Evolutionary conservation across 2,329 filamentous ascomycete species (phyloP).

Genomic region (Diaporthe destruens): DNA sequence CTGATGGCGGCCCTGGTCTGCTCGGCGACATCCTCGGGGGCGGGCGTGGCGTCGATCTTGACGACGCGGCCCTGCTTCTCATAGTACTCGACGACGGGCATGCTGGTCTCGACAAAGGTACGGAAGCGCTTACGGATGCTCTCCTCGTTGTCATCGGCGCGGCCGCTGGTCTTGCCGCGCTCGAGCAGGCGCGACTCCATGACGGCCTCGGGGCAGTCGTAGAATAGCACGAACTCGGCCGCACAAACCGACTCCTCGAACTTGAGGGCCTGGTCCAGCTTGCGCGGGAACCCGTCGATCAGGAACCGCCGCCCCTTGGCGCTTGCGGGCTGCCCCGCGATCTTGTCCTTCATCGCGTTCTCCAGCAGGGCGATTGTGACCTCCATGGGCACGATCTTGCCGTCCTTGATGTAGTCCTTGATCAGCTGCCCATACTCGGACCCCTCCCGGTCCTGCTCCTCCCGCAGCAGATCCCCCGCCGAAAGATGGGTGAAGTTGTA

Average conservation of each 20-base stretch:
- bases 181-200: conserved; percentile 89
- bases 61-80: conserved; percentile 82
- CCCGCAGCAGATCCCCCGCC: conserved; percentile 92
- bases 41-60: conserved; percentile 79
- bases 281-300: conserved; percentile 88
- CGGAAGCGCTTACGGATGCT: conserved; percentile 97
- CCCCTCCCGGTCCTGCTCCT: conserved; percentile 89
- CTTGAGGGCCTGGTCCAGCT: conserved; percentile 95
- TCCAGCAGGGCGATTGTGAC: conserved; percentile 94
- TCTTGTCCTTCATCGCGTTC: conserved; percentile 85
- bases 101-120: conserved; percentile 94
- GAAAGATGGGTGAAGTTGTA: conserved; percentile 95
- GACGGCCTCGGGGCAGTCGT: conserved; percentile 89
- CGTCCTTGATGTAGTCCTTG: conserved; percentile 92
- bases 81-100: conserved; percentile 94
- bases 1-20: conserved; percentile 65
- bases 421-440: conserved; percentile 94
- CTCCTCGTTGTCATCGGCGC: conserved; percentile 93
- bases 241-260: conserved; percentile 92
- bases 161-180: conserved; percentile 91
- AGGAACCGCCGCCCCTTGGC: conserved; percentile 77
- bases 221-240: conserved; percentile 89
- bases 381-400: conserved; percentile 98
- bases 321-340: conserved; percentile 60
- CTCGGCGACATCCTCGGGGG: conserved; percentile 72